These are phyloP conservation scores for Gossypium anomalum DNA, from an alignment of 345 rosid genomes.

Conservation along the genomic window DNA sequence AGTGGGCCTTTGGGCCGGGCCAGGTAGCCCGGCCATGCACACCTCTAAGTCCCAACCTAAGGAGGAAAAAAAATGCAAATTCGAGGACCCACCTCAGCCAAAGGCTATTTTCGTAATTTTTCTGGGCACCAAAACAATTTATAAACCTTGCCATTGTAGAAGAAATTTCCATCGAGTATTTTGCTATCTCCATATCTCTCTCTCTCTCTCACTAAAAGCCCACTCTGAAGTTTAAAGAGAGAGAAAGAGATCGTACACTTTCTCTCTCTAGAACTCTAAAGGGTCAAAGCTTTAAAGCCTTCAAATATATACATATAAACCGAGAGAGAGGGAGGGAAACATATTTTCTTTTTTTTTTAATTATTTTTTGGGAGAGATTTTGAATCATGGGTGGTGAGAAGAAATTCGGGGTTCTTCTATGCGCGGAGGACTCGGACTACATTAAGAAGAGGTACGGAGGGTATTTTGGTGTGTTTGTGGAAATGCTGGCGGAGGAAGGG, in stretches of 20 bases:
- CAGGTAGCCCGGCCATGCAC: too few relatives aligned
- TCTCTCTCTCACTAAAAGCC: background rate
- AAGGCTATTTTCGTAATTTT: too few relatives aligned
- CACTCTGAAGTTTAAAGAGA: background rate
- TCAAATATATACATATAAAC: background rate
- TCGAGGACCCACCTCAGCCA: too few relatives aligned
- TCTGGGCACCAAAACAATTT: too few relatives aligned
- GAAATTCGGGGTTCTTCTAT: conserved; percentile 51
- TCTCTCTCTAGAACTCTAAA: background rate
- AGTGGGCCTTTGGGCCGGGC: too few relatives aligned
- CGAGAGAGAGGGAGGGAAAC: background rate
- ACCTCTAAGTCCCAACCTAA: too few relatives aligned
- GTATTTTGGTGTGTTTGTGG: conserved; percentile 46
- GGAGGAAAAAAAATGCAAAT: too few relatives aligned
- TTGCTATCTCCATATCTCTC: background rate
- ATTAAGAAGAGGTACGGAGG: conserved; percentile 53
- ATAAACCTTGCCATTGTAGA: background rate
- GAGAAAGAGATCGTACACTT: background rate
- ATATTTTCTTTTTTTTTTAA: background rate
- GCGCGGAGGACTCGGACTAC: conserved; percentile 67
- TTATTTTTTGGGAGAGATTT: background rate
- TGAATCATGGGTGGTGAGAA: conserved; percentile 18
- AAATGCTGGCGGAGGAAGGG: conserved; percentile 54
- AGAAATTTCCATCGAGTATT: background rate
- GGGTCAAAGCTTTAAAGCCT: background rate